Conservation (phyloP, 176 grass and related monocot genomes). For the Echinochloa phyllopogon region DNA sequence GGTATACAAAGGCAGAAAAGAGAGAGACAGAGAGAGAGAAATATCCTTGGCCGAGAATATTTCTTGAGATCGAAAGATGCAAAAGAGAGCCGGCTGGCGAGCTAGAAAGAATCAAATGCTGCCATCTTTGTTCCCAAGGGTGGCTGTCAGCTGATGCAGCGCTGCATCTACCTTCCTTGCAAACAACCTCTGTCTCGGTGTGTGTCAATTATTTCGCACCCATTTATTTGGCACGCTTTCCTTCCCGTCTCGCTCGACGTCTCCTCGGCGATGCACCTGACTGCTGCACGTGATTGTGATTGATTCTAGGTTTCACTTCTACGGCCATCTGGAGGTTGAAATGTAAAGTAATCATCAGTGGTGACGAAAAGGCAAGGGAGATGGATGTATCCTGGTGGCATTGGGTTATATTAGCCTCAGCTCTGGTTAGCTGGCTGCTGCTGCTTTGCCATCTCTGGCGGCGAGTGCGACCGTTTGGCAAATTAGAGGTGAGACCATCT, state of each 20-base stretch:
- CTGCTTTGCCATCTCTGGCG: not conserved
- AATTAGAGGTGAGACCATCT: not conserved
- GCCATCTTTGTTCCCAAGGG: constrained; percentile 61
- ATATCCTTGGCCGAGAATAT: constrained; percentile 33
- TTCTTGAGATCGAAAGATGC: constrained; percentile 46
- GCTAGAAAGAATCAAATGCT: constrained; percentile 55
- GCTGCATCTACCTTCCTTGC: constrained; percentile 58
- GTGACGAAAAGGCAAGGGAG: not conserved
- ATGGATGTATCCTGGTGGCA: not conserved
- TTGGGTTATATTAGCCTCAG: not conserved
- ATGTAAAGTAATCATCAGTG: constrained; percentile 28
- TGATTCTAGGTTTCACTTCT: constrained; percentile 39
- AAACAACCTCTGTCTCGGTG: not conserved
- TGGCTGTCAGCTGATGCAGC: constrained; percentile 43
- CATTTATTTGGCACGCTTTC: not conserved
- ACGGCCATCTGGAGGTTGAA: constrained; percentile 22
- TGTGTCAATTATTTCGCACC: not conserved
- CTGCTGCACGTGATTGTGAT: constrained; percentile 43
- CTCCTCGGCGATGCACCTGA: constrained; percentile 27
- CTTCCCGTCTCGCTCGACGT: not conserved
- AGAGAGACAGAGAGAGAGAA: not conserved
- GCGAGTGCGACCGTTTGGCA: constrained; percentile 11
- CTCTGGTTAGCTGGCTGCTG: not conserved
- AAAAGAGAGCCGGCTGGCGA: constrained; percentile 38
- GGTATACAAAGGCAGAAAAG: too few relatives aligned